Conservation (phyloP, 2,329 filamentous ascomycete species). For the Trichoderma afroharzianum region DNA sequence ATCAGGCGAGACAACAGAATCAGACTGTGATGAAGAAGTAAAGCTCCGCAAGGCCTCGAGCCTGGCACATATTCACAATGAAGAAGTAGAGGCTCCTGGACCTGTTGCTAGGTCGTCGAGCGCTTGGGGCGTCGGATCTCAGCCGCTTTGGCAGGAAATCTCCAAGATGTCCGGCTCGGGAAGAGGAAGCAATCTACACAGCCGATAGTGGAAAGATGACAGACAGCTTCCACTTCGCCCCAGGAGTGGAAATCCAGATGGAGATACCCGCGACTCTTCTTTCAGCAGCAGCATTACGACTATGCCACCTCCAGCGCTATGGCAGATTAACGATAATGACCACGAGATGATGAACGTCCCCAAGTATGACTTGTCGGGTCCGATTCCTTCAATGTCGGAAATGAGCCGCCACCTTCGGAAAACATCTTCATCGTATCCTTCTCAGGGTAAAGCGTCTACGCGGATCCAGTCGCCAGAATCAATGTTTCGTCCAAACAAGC, state of each 20-base stretch:
- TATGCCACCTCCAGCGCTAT: not conserved
- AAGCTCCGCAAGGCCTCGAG: constrained; percentile 3
- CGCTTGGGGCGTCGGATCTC: constrained; percentile 18
- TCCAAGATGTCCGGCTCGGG: not conserved
- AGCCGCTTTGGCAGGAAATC: constrained; percentile 17
- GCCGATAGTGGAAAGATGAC: constrained; percentile 12
- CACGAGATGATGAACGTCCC: constrained; percentile 22
- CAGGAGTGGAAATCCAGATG: not conserved
- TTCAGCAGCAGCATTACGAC: constrained; percentile 11
- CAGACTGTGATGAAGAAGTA: not conserved
- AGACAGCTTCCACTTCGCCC: not conserved
- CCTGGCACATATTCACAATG: not conserved
- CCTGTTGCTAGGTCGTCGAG: constrained; percentile 14
- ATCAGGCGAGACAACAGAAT: not conserved
- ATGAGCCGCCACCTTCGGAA: constrained; percentile 22
- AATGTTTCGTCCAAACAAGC: constrained; percentile 20
- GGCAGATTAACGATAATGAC: constrained; percentile 18
- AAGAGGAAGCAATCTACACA: not conserved
- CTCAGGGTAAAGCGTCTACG: constrained; percentile 22
- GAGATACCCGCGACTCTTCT: not conserved
- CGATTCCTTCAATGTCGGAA: not conserved
- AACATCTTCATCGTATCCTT: constrained; percentile 32
- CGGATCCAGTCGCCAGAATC: constrained; percentile 30
- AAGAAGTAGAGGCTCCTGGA: not conserved
- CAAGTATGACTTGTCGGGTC: not conserved